Conservation (phyloP, 331 rosid genomes). For the Quercus lobata region DNA sequence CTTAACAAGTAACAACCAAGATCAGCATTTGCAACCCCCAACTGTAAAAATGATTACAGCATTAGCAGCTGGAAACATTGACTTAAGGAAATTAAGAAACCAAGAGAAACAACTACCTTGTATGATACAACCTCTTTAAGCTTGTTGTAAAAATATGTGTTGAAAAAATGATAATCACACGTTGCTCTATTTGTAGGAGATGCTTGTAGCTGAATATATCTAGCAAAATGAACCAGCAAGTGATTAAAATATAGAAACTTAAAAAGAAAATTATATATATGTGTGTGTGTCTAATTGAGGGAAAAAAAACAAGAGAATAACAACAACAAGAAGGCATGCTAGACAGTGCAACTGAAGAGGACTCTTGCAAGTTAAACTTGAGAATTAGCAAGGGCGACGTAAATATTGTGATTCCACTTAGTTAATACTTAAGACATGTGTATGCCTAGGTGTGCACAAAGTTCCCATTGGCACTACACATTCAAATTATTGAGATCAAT, state of each 20-base stretch:
- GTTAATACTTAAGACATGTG: background rate
- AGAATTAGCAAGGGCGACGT: background rate
- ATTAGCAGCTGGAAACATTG: background rate
- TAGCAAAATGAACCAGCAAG: slow-evolving; percentile 30
- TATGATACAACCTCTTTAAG: slow-evolving; percentile 72
- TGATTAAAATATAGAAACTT: background rate
- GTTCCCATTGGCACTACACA: slow-evolving; percentile 68
- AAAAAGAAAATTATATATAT: background rate
- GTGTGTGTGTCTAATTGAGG: background rate
- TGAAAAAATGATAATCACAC: slow-evolving; percentile 72
- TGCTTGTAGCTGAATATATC: slow-evolving; percentile 76
- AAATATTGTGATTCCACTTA: background rate
- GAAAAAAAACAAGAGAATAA: background rate
- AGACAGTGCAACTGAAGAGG: background rate
- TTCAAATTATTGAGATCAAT: too few species aligned
- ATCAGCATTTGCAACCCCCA: background rate
- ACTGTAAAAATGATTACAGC: background rate
- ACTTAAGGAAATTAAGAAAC: background rate
- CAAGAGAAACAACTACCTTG: slow-evolving; percentile 48
- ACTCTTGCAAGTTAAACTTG: background rate
- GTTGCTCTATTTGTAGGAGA: slow-evolving; percentile 40
- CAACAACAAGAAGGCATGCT: background rate
- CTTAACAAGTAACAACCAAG: background rate
- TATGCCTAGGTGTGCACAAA: slow-evolving; percentile 7
- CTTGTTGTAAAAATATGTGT: slow-evolving; percentile 64